phyloP scores from a whole-genome alignment of 345 rosid species.

The Salix exigua region DNA sequence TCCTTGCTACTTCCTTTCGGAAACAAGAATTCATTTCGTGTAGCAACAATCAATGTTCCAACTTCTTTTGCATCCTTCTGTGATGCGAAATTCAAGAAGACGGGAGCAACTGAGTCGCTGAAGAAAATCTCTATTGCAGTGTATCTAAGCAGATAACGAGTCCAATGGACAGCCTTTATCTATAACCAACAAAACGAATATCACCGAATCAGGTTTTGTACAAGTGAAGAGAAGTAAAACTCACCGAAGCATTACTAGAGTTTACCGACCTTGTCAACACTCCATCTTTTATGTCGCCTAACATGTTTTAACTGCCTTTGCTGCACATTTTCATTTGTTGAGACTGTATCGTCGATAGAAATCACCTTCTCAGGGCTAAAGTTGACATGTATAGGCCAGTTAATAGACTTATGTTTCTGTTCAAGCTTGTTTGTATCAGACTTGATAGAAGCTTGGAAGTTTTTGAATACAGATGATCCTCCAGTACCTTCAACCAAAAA shows the following conservation, averaged over 20 bases:
- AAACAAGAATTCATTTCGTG: conserved; percentile 78
- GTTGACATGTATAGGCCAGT: conserved; percentile 48
- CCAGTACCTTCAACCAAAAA: conserved; percentile 89
- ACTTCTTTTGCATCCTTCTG: conserved; percentile 83
- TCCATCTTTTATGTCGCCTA: conserved; percentile 94
- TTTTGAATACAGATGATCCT: conserved; percentile 79
- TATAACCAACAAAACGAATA: conserved; percentile 30
- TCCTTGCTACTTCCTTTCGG: conserved; percentile 83
- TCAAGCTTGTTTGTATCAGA: conserved; percentile 55
- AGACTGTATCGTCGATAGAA: conserved; percentile 39
- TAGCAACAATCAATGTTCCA: conserved; percentile 73
- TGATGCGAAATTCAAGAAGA: conserved; percentile 74
- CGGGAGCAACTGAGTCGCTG: conserved; percentile 62
- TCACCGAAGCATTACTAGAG: conserved; percentile 5
- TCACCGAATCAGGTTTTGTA: conserved; percentile 18
- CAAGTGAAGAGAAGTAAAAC: conserved; percentile 8
- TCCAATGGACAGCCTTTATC: conserved; percentile 88
- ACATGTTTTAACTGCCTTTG: conserved; percentile 51
- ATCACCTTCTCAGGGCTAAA: conserved; percentile 43
- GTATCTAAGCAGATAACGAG: conserved; percentile 90
- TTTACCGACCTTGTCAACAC: conserved; percentile 60
- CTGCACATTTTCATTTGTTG: conserved; percentile 37
- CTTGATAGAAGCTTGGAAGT: conserved; percentile 44
- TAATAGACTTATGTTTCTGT: conserved; percentile 52
- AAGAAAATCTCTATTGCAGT: conserved; percentile 88